Evolutionary conservation across 2,329 filamentous ascomycete genomes (phyloP), one percentile per base, ranked within the genome.

Genomic region (Trichoderma cornu-damae): DNA sequence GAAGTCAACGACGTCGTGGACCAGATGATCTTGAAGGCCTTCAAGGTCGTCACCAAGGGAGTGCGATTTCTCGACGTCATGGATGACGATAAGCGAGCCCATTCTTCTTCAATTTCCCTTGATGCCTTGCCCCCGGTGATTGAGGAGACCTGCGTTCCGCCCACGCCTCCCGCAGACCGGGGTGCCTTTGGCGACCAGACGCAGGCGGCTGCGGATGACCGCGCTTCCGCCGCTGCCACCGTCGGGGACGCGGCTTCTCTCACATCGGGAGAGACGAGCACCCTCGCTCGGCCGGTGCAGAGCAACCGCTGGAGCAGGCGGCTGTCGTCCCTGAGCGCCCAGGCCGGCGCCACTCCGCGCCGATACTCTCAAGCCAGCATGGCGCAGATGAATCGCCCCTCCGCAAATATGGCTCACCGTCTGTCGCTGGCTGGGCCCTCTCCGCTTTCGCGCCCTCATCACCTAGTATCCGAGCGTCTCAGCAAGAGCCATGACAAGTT

Each of bases 21-120:
- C 67, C 89, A 96, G 69, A 90, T 97, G 83, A 88, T 97, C 22
- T 76, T 96, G 53, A 94, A 92, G 70, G 92, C 92, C 0, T 97
- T 96, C 76, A 91, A 89, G 68, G 91, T 97, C 52, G 89, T 96
- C n/a, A 93, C 87, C 47, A 86, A 93, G 65, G 91, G 89, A 12
- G 90, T 96, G 24, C 82, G 87, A 43, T 97, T 99, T 67, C 79
- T 96, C 40, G 94, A 99, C 64, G 80, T 93, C 2, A 86, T 94
- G 75, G 86, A 89, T 35, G 88, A 84, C 14, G 82, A 86, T 64
- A 72, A 77, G 46, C 75, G 75, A 59, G 69, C 73, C 38, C 75
- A 79, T 54, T 75, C 77, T 28, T 76, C 77, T 24, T 77, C 82
- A 35, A 78, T 85, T 30, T 79, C 80, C n/a, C 73, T 82, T 43